phyloP scores from a whole-genome alignment of 139 green algal genomes.

The Coccomyxa sp. region DNA sequence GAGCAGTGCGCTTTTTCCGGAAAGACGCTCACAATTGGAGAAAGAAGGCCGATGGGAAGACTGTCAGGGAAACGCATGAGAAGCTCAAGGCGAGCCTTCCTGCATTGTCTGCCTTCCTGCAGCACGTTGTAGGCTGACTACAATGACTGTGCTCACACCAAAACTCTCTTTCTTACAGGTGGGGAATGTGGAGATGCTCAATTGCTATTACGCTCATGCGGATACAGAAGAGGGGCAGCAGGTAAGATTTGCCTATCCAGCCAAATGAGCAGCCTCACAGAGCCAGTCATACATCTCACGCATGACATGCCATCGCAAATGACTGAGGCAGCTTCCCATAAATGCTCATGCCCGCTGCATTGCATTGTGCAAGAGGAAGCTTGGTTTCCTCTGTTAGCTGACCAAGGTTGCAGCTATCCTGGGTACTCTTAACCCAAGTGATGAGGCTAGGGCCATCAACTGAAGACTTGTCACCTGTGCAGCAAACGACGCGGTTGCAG shows the following conservation, averaged over 20 bases:
- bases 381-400: not conserved
- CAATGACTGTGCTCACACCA: not conserved
- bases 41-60: slow-evolving; percentile 75
- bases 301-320: no score
- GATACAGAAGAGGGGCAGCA: slow-evolving; percentile 39
- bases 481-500: slow-evolving; percentile 33
- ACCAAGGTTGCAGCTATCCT: not conserved
- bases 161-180: slow-evolving; percentile 23
- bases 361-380: no score
- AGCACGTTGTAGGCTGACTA: not conserved
- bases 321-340: no score
- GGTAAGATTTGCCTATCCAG: no score
- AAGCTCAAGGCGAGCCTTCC: slow-evolving; percentile 61
- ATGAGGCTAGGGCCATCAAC: not conserved
- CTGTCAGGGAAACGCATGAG: slow-evolving; percentile 74
- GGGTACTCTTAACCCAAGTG: not conserved
- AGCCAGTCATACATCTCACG: no score
- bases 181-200: slow-evolving; percentile 54
- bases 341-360: no score
- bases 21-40: slow-evolving; percentile 70
- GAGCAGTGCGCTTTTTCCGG: slow-evolving; percentile 57
- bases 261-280: no score
- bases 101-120: not conserved
- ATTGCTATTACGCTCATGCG: slow-evolving; percentile 77
- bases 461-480: no score